These are phyloP conservation scores for Yamadazyma spencermartinsiae DNA, from an alignment of 1,139 yeast genomes.

Conservation along the genomic window DNA sequence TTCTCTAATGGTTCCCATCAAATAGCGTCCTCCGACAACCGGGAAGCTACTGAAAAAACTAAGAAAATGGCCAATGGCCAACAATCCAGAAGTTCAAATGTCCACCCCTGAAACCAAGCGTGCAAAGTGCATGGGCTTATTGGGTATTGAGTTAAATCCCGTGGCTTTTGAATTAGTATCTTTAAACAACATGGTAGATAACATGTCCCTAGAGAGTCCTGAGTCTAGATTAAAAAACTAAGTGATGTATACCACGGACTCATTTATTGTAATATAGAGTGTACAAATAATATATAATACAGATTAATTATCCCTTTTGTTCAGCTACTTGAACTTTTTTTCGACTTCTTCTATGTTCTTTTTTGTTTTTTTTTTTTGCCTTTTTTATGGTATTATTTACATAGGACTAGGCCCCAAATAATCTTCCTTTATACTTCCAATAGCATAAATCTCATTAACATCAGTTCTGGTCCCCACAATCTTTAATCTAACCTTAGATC, in stretches of 20 bases:
- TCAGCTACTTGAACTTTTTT: neutral
- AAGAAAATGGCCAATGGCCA: no score
- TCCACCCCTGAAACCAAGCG: slow-evolving; percentile 10
- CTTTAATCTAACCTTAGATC: slow-evolving; percentile 89
- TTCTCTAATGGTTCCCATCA: no score
- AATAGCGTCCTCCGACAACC: no score
- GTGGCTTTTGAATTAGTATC: slow-evolving; percentile 15
- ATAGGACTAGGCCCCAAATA: slow-evolving; percentile 79
- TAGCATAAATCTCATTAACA: slow-evolving; percentile 95
- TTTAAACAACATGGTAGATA: slow-evolving; percentile 17
- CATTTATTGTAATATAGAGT: slow-evolving; percentile 8
- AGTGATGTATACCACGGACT: no score
- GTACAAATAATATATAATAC: slow-evolving; percentile 9
- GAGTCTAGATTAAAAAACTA: no score
- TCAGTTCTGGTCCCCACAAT: slow-evolving; percentile 97
- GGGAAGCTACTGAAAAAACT: no score
- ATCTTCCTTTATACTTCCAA: slow-evolving; percentile 97
- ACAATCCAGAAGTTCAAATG: slow-evolving; percentile 2
- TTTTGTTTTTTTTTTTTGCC: neutral
- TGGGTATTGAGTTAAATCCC: slow-evolving; percentile 13
- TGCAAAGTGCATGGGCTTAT: slow-evolving; percentile 12
- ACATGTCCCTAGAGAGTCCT: slow-evolving; percentile 14
- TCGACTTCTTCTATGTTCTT: neutral
- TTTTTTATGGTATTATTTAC: slow-evolving; percentile 17
- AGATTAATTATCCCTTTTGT: slow-evolving; percentile 1